Evolutionary conservation across 2,329 filamentous ascomycete species (phyloP), one percentile per base, ranked within the genome.

Genomic region (Epichloe elymi): DNA sequence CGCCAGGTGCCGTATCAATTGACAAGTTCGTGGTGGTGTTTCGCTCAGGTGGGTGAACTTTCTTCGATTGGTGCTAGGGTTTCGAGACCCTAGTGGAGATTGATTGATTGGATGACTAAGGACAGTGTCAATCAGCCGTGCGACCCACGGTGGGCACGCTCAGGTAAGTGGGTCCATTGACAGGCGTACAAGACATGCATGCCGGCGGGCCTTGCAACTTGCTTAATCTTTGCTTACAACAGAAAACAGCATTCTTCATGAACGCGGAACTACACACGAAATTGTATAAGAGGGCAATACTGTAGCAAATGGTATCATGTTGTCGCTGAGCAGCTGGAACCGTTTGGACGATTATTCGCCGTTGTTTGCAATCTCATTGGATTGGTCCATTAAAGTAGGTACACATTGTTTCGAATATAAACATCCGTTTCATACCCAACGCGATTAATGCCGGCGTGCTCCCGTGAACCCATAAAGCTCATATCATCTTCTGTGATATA

Each of bases 61-160:
- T 62, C 35, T 62, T 57, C 23, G 20, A 51, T 23, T 37, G 20
- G 6, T 46, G 46, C 52, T 66, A 67, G 64, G 65, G 65, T 59
- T 65, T 62, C 51, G 12, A 46, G 59, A 55, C 64, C 64, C 65
- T 66, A 65, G 54, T 49, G 49, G 57, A 40, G 46, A 46, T n/a
- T 43, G 10, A 42, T 47, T 30, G 6, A 12, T 38, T 5, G 36
- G 49, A 43, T 62, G 61, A 65, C 54, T 60, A 61, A 60, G 4
- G 3, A 56, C 45, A 33, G 36, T 42, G 37, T 7, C 2, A 30
- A 5, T 8, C 19, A 2, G 23, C 47, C 36, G 47, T 49, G 47
- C 30, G 26, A 45, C n/a, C 1, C 8, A 41, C 39, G 17, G 39
- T 41, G 39, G 15, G 10, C 17, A 10, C 10, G n/a, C 0, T 20